Base-by-base conservation (phyloP, 2,329 filamentous ascomycete species). In the Ophiostoma perfectum region DNA sequence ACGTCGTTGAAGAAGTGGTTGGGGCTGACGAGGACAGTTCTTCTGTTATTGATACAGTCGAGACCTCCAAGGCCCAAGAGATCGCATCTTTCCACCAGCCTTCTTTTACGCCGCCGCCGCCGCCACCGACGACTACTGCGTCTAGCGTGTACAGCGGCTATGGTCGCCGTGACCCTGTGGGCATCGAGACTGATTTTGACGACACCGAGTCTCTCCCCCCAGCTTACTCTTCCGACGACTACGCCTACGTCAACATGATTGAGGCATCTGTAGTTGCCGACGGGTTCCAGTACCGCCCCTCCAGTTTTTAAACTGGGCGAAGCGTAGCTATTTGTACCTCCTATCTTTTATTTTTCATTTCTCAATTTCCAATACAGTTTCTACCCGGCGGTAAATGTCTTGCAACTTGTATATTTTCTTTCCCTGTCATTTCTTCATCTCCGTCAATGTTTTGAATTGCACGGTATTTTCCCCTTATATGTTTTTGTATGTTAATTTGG, bases 191-290 rank as follows among this genome's bases (percentile, higher is more conserved):
- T 6, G 71, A 72, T 9, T 70, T 69, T 66, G 73, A 72, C n/a
- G 75, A 76, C 47, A 76, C 77, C 45, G 80, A 81, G 69, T 74
- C 74, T 45, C 76, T 81, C 6, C 81, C 81, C 3, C 81, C 81
- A 0, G 76, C 81, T 0, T 83, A 83, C 71, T 78, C 81, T 27
- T 76, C 77, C 41, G 72, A 14, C 38, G 39, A 27, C 60, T 18
- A 63, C 16, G 60, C 74, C 7, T 71, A 71, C 41, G 69, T 65
- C 58, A 67, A 67, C 64, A 64, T 66, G 65, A 71, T 69, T 5
- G 72, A 72, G 62, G 77, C 77, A 18, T 76, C 76, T 9, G 74
- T 81, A 41, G 77, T 82, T n/a, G 75, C 78, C 1, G 80, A 83
- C 69, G 81, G 81, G 27, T 80, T 80, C 72, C 75, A 78, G 69